Base-by-base conservation (phyloP, 1,284 basidiomycete genomes). In the Fomes fomentarius region DNA sequence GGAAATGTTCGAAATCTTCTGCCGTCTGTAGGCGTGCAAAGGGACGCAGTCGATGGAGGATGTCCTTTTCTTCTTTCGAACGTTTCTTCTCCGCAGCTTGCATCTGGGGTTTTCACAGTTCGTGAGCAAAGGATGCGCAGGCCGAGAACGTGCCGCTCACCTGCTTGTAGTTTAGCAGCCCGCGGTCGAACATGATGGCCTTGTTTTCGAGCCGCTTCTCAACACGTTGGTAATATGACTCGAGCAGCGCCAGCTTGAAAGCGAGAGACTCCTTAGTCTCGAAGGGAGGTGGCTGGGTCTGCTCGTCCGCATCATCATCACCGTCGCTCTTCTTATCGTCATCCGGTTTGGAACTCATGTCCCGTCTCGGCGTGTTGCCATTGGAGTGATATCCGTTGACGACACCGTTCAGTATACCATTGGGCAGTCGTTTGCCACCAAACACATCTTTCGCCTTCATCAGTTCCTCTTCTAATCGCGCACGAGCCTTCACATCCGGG, bases 141-240 rank as follows among this genome's bases (percentile, higher is more conserved):
- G n/a, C 12, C 21, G 31, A 24, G 24, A 22, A 31, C 19, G 31
- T 12, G 22, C 15, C 39, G 37, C 50, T 63, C 74, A 94, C 94
- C 84, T 93, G 93, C 72, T 96, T 97, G 70, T 96, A 94, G 66
- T 98, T 95, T 41, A 97, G 78, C 54, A 99, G 73, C 1, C 94
- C 94, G 47, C 96, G 81, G 66, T 98, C 92, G 67, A 96, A 96
- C 70, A 99, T 92, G 56, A 98, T 74, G n/a, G 86, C 85, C 74
- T 98, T 99, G 38, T 83, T 84, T 67, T 94, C 91, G 56, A 87
- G 75, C 31, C 96, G 83, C 72, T 91, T 94, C 60, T 95, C 91
- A n/a, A 98, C 81, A 49, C 92, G 87, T 60, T 94, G 93, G 64
- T 87, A 87, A 75, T 98, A 99, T 77, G 96, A 95, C 68, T 97